These are phyloP conservation scores for Termitomyces sp. DNA, from an alignment of 768 basidiomycete species.

Conservation along the genomic window DNA sequence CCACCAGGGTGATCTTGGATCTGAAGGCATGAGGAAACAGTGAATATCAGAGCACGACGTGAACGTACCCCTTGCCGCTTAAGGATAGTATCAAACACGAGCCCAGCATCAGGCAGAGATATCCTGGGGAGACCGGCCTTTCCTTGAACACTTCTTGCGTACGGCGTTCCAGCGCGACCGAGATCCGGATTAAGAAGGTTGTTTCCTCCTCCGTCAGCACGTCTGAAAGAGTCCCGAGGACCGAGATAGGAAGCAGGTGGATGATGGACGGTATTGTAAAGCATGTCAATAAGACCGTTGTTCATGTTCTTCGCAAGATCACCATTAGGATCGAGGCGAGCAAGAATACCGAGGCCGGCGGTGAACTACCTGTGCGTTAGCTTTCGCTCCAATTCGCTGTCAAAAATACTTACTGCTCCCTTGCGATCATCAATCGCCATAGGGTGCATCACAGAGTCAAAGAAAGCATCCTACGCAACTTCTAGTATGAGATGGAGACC, in stretches of 20 bases:
- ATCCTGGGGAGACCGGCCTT: slow-evolving; percentile 32
- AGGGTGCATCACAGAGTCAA: slow-evolving; percentile 24
- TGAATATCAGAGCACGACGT: slow-evolving; percentile 9
- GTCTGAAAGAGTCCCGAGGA: slow-evolving; percentile 29
- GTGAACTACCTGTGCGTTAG: slow-evolving; percentile 19
- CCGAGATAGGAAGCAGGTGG: slow-evolving; percentile 33
- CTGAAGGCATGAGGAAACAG: slow-evolving; percentile 1
- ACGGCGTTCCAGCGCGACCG: slow-evolving; percentile 47
- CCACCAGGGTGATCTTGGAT: slow-evolving; percentile 43
- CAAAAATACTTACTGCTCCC: slow-evolving; percentile 17
- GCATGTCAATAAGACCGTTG: slow-evolving; percentile 29
- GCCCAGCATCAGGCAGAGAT: slow-evolving; percentile 49
- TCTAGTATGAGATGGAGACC: background rate
- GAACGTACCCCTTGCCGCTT: slow-evolving; percentile 28
- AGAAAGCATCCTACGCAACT: slow-evolving; percentile 22
- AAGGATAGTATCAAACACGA: slow-evolving; percentile 62
- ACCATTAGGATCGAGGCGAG: slow-evolving; percentile 17
- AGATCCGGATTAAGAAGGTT: slow-evolving; percentile 38
- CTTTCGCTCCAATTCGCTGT: background rate
- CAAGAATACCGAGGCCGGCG: slow-evolving; percentile 22
- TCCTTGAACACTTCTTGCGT: slow-evolving; percentile 48
- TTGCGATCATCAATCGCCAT: slow-evolving; percentile 40
- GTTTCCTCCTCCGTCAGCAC: slow-evolving; percentile 48
- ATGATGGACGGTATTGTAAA: slow-evolving; percentile 60
- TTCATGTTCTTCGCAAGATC: slow-evolving; percentile 18